phyloP scores from a whole-genome alignment of 2,329 filamentous ascomycete species.

The Escovopsis sp. region DNA sequence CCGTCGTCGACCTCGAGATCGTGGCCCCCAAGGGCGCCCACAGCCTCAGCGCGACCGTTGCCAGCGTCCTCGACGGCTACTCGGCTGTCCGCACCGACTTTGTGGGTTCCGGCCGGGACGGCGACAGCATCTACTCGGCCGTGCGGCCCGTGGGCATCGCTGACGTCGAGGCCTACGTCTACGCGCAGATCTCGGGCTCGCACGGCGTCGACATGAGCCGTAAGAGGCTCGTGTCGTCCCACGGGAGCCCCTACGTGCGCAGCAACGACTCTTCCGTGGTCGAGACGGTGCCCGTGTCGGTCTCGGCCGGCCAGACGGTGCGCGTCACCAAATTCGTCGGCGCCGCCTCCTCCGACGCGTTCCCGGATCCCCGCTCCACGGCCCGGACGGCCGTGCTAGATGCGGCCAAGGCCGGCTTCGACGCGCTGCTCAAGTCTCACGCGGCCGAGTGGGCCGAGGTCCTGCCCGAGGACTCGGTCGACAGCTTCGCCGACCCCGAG shows the following conservation, averaged over 20 bases:
- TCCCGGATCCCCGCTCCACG: constrained; percentile 36
- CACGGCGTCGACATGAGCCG: constrained; percentile 19
- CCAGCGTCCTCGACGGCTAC: constrained; percentile 53
- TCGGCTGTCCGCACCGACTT: constrained; percentile 51
- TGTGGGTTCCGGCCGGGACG: constrained; percentile 38
- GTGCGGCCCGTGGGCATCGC: constrained; percentile 47
- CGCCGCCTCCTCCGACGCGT: constrained; percentile 53
- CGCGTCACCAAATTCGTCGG: constrained; percentile 54
- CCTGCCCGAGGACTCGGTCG: constrained; percentile 46
- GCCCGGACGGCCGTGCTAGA: constrained; percentile 39
- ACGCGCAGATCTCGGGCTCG: constrained; percentile 26
- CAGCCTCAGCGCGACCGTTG: constrained; percentile 36
- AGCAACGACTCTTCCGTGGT: constrained; percentile 49
- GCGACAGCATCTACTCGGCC: constrained; percentile 44
- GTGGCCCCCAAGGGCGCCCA: constrained; percentile 34
- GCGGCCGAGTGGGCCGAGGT: constrained; percentile 46
- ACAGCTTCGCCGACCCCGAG: constrained; percentile 39
- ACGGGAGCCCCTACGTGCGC: constrained; percentile 31
- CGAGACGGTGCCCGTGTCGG: constrained; percentile 38
- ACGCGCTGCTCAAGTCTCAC: constrained; percentile 39
- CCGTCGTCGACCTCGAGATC: constrained; percentile 37
- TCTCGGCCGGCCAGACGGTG: constrained; percentile 37
- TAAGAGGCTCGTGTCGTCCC: constrained; percentile 23
- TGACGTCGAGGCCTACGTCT: constrained; percentile 44
- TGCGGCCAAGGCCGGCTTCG: constrained; percentile 35